A percentile compares a stretch with the other conserved stretches of the same genome.
Evolutionary conservation across 192 early-diverging fungal genomes (phyloP).

Genomic region (Podochytrium sp.): DNA sequence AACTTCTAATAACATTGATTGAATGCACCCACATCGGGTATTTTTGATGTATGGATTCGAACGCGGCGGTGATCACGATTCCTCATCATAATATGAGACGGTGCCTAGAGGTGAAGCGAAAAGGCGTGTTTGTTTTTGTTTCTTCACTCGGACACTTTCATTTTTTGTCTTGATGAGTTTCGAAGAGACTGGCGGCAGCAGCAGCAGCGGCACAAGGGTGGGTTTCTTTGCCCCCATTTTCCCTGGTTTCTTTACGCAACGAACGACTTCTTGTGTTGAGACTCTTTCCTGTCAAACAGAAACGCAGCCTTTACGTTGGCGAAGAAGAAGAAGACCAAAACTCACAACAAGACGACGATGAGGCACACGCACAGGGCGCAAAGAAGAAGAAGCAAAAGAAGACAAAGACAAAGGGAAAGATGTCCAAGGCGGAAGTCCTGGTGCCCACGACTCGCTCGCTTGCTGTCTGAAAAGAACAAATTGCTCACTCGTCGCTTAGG

Average conservation of each 20-base stretch:
- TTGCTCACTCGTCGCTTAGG: background rate
- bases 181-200: too few relatives aligned
- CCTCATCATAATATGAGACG: too few relatives aligned
- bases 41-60: too few relatives aligned
- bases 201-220: background rate
- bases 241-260: background rate
- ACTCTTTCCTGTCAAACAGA: background rate
- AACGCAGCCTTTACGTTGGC: background rate
- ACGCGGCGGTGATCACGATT: too few relatives aligned
- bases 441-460: background rate
- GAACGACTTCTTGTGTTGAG: background rate
- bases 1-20: too few relatives aligned
- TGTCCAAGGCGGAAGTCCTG: conserved; percentile 4
- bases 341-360: background rate
- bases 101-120: too few relatives aligned
- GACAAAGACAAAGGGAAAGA: background rate
- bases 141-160: too few relatives aligned
- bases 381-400: background rate
- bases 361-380: background rate
- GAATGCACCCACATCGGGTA: too few relatives aligned
- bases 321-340: background rate
- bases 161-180: too few relatives aligned
- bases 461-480: background rate
- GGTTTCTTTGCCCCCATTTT: background rate
- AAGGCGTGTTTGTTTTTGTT: too few relatives aligned